Base-by-base conservation (phyloP, 805 yeast species). In the Zygoascus biomembranicola region DNA sequence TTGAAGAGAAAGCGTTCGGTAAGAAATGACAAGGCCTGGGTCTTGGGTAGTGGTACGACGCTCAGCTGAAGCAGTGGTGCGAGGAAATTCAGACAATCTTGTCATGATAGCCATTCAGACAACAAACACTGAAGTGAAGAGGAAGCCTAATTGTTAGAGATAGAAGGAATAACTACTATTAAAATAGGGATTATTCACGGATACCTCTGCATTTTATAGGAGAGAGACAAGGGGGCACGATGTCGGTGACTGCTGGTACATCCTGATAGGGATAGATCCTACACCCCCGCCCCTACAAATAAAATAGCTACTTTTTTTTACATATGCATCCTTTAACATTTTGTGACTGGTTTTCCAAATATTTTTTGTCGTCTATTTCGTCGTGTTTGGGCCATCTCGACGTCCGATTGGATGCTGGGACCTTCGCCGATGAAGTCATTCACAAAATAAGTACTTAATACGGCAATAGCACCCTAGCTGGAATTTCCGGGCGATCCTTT, bases 1-100 rank as follows among this genome's bases (percentile, higher is more conserved):
- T 39, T 55, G 57, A 41, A 55, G 32, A 10, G 57, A 55, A 5
- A 55, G 46, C 1, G 57, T 55, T 16, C 55, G 42, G 41, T 35
- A 55, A 42, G 44, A 42, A 19, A 42, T 42, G 2, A 42, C 44
- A 19, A 42, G 44, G 16, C 44, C 44, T 2, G 44, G 44, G 8
- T 42, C 44, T 8, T 19, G 44, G 5, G 20, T 19, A 5, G 13
- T 42, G 5, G 44, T 10, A 14, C 20, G 20, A 42, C 26, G 26
- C 39, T 11, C 28, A n/a, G 16, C 39, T 35, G 10, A 35, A 35
- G 9, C 39, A 5, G 9, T 11, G 3, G 2, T 11, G 39, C 16
- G 16, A 11, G 39, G 16, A 13, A n/a, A n/a, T 35, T 4, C 16
- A 5, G 39, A 35, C 39, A 35, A 4, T 35, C 16, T 35, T 35